These are phyloP conservation scores for Silene vulgaris DNA, from an alignment of 179 eudicot species.

Conservation along the genomic window DNA sequence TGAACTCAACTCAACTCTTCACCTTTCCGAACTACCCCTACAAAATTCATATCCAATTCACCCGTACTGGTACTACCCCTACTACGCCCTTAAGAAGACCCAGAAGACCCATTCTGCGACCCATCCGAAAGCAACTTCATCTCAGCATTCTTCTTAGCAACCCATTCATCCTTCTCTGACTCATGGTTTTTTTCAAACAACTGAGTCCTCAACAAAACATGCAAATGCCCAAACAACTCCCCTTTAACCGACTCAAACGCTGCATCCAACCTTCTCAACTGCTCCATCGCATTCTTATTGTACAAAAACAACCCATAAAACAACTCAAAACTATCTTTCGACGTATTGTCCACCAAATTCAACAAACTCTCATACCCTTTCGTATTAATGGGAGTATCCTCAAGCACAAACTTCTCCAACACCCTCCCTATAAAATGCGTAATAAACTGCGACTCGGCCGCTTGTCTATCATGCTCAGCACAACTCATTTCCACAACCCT, in stretches of 20 bases:
- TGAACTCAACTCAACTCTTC: not conserved
- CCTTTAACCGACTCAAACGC: slow-evolving; percentile 74
- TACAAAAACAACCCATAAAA: slow-evolving; percentile 86
- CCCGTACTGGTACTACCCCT: not conserved
- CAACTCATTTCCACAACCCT: slow-evolving; percentile 72
- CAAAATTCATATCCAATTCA: slow-evolving; percentile 17
- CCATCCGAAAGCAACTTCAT: slow-evolving; percentile 27
- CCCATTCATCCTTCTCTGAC: slow-evolving; percentile 23
- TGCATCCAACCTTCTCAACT: slow-evolving; percentile 57
- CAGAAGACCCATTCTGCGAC: slow-evolving; percentile 23
- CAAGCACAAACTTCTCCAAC: slow-evolving; percentile 54
- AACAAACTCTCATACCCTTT: slow-evolving; percentile 84
- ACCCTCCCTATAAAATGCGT: slow-evolving; percentile 78
- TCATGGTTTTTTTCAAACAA: slow-evolving; percentile 34
- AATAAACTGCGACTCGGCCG: slow-evolving; percentile 80
- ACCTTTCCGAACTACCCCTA: slow-evolving; percentile 1
- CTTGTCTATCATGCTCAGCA: slow-evolving; percentile 66
- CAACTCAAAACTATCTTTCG: slow-evolving; percentile 78
- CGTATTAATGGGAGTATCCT: slow-evolving; percentile 70
- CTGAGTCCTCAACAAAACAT: slow-evolving; percentile 60
- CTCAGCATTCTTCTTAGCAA: slow-evolving; percentile 24
- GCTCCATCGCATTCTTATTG: slow-evolving; percentile 76
- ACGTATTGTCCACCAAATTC: slow-evolving; percentile 75
- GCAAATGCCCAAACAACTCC: slow-evolving; percentile 78
- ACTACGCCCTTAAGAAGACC: too few species aligned